Evolutionary conservation across 2,329 filamentous ascomycete species (phyloP).

Genomic region (Monilinia fructicola): DNA sequence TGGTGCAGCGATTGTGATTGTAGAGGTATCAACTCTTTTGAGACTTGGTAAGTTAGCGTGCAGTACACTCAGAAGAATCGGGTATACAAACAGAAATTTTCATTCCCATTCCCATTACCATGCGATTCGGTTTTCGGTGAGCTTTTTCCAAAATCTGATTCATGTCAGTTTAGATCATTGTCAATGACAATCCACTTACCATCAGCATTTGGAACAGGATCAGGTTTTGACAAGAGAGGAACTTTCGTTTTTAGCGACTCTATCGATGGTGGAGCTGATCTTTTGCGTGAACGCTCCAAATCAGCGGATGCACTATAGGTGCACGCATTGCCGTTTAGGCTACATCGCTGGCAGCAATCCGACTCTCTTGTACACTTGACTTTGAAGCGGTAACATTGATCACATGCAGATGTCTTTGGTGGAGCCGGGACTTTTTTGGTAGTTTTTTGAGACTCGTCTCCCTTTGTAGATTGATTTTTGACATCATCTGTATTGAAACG

Average conservation of each 20-base stretch:
- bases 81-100: conserved; percentile 2
- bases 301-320: conserved; percentile 3
- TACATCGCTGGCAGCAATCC: conserved; percentile 1
- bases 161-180: not conserved
- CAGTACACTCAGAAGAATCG: not conserved
- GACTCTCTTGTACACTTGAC: conserved; percentile 12
- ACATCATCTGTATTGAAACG: not conserved
- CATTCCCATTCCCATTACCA: not conserved
- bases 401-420: conserved; percentile 3
- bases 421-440: not conserved
- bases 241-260: not conserved
- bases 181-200: not conserved
- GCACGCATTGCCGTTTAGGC: conserved; percentile 1
- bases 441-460: not conserved
- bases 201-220: not conserved
- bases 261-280: conserved; percentile 4
- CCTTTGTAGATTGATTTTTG: not conserved
- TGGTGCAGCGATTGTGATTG: not conserved
- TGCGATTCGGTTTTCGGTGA: not conserved
- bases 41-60: not conserved
- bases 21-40: not conserved
- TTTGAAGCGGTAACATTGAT: conserved; percentile 8
- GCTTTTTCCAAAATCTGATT: not conserved
- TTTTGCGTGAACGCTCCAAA: conserved; percentile 1
- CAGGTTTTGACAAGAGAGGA: not conserved